Evolutionary conservation across 106 monocot genomes (phyloP).

Genomic region (Dendrobium chrysotoxum): DNA sequence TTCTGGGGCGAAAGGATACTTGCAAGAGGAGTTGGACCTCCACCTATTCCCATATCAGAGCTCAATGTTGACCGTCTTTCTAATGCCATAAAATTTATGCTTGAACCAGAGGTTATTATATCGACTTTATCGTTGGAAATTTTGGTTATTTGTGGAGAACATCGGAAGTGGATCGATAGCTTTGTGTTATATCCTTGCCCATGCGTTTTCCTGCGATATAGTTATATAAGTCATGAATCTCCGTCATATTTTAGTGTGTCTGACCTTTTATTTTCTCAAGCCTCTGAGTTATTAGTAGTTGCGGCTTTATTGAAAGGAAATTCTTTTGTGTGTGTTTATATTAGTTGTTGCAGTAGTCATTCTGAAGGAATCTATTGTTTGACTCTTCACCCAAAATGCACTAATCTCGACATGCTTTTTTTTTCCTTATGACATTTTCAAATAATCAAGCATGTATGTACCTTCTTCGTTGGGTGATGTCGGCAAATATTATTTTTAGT

Average conservation of each 20-base stretch:
- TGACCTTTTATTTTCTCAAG: background rate
- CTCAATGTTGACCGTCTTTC: slow-evolving; percentile 61
- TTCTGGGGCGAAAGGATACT: slow-evolving; percentile 88
- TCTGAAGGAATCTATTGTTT: no score
- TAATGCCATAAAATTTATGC: slow-evolving; percentile 83
- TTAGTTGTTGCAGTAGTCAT: background rate
- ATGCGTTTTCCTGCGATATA: background rate
- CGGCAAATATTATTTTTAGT: no score
- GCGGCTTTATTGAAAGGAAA: background rate
- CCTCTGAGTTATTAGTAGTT: background rate
- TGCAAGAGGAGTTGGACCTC: slow-evolving; percentile 76
- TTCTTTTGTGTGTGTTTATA: background rate
- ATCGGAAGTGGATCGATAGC: background rate
- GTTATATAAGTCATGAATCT: background rate
- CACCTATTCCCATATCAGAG: slow-evolving; percentile 83
- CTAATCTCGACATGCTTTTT: no score
- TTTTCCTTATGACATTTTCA: no score
- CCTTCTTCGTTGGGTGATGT: no score
- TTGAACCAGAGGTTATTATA: slow-evolving; percentile 72
- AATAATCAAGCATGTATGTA: no score
- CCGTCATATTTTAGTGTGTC: background rate
- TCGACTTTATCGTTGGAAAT: background rate
- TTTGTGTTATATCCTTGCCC: background rate
- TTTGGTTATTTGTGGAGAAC: background rate
- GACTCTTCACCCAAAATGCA: no score